phyloP scores from a whole-genome alignment of 352 stramenopile genomes.

The Blastocystis sp. region DNA sequence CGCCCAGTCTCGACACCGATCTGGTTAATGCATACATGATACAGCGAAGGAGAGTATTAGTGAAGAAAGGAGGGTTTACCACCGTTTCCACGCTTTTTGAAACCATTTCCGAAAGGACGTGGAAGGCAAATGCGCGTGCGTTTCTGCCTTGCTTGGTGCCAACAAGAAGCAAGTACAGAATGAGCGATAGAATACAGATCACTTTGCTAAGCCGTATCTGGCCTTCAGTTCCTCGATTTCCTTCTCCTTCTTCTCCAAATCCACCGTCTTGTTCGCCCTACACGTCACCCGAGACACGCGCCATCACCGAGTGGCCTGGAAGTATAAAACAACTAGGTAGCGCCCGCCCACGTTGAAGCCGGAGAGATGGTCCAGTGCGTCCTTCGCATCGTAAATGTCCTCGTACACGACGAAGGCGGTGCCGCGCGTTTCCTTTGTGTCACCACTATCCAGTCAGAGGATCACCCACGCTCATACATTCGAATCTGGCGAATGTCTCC shows the following conservation, averaged over 20 bases:
- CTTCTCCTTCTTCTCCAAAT: constrained; percentile 75
- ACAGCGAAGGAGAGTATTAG: neutral
- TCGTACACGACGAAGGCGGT: constrained; percentile 98
- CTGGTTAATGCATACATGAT: constrained; percentile 25
- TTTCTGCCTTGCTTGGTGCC: no score
- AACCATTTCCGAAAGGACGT: no score
- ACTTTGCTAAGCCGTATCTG: constrained; percentile 78
- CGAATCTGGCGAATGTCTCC: constrained; percentile 94
- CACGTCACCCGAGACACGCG: constrained; percentile 71
- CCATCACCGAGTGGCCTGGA: constrained; percentile 83
- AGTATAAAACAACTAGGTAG: constrained; percentile 98
- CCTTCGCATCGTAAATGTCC: constrained; percentile 99
- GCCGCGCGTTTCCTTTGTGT: constrained; percentile 89
- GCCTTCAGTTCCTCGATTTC: constrained; percentile 77
- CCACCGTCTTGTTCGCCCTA: constrained; percentile 76
- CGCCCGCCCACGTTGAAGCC: constrained; percentile 97
- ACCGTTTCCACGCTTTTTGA: constrained; percentile 35
- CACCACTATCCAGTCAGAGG: constrained; percentile 73
- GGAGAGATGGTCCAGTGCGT: constrained; percentile 93
- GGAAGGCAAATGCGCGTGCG: no score
- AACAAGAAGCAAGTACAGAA: neutral
- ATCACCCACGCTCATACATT: constrained; percentile 72
- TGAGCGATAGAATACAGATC: constrained; percentile 20
- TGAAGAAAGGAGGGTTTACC: constrained; percentile 19
- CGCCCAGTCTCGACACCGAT: neutral